phyloP scores from a whole-genome alignment of 1,284 basidiomycete genomes.

The Vanrija pseudolonga region DNA sequence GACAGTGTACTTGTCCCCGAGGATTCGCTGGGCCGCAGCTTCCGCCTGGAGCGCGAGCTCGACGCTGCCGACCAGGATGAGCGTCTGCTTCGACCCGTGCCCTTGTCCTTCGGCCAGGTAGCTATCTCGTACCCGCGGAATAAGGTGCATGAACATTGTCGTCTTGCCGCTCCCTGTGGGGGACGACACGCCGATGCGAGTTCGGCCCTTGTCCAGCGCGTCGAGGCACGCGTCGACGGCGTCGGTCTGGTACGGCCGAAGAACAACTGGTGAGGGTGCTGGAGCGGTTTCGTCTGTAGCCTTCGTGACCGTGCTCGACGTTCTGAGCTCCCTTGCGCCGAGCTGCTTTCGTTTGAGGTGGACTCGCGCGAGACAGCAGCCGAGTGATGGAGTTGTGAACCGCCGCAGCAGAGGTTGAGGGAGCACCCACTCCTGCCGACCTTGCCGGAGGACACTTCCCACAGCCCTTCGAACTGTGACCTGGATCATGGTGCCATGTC shows the following conservation, averaged over 20 bases:
- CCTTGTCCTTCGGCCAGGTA: background rate
- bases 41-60: slow-evolving; percentile 87
- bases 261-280: slow-evolving; percentile 14
- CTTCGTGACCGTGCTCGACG: too few species aligned
- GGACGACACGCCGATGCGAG: slow-evolving; percentile 84
- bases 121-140: slow-evolving; percentile 50
- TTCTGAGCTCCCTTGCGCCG: too few species aligned
- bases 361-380: too few species aligned
- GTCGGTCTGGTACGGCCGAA: slow-evolving; percentile 88
- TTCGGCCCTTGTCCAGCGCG: slow-evolving; percentile 61
- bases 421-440: too few species aligned
- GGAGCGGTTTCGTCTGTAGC: background rate
- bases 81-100: slow-evolving; percentile 10
- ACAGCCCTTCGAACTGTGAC: too few species aligned
- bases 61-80: slow-evolving; percentile 45
- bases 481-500: too few species aligned
- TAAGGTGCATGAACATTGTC: slow-evolving; percentile 77
- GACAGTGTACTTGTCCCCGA: slow-evolving; percentile 66
- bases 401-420: too few species aligned
- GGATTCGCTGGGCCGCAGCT: slow-evolving; percentile 63
- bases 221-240: slow-evolving; percentile 74
- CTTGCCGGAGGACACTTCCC: too few species aligned
- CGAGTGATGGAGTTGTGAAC: too few species aligned
- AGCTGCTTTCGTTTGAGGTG: too few species aligned
- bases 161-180: slow-evolving; percentile 94